Conservation (phyloP, 176 grass and related monocot species). For the Sorghum bicolor region Sorghum_bicolor_NCBIv3 NC_012872.2:71205001-71205500, state of each 20-base stretch:
- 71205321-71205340: neutral
- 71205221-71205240: conserved; percentile 6
- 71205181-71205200: conserved; percentile 98
- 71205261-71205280: neutral
- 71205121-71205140: conserved; percentile 94
- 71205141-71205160: conserved; percentile 88
- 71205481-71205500: conserved; percentile 89
- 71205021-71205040: neutral
- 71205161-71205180: conserved; percentile 83
- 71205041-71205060: neutral
- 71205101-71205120: conserved; percentile 88
- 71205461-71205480: conserved; percentile 84
- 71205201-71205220: neutral
- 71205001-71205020: neutral
- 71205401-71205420: neutral
- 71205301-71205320: conserved; percentile 17
- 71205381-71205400: neutral
- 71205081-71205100: conserved; percentile 91
- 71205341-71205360: neutral
- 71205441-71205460: conserved; percentile 46
- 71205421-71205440: conserved; percentile 7
- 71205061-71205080: neutral
- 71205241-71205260: conserved; percentile 12
- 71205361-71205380: neutral
- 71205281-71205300: conserved; percentile 3